A percentile compares a stretch with the other conserved stretches of the same genome.
These are phyloP conservation scores for Fraxinus pennsylvanica DNA, from an alignment of 257 asterid genomes.

Conservation along the genomic window DNA sequence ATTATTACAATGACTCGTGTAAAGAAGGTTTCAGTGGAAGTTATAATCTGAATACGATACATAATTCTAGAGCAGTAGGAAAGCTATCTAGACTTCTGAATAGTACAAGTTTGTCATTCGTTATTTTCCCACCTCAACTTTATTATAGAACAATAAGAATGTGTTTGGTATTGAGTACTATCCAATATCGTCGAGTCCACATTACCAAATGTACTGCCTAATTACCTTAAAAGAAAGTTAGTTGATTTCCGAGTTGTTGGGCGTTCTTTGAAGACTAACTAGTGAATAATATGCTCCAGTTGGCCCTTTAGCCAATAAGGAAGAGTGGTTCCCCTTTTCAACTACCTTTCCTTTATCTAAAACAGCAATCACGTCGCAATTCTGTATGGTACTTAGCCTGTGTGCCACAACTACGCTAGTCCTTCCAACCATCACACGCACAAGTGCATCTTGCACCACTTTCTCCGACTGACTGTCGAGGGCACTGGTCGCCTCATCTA, in stretches of 20 bases:
- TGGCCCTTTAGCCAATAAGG: slow-evolving; percentile 57
- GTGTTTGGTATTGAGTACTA: neutral
- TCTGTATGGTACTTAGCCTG: slow-evolving; percentile 35
- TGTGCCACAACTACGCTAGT: slow-evolving; percentile 42
- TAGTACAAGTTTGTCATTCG: too few species aligned
- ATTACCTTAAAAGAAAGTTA: slow-evolving; percentile 2
- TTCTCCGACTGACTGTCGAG: slow-evolving; percentile 52
- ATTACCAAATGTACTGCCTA: slow-evolving; percentile 9
- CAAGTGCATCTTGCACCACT: slow-evolving; percentile 39
- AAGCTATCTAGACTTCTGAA: too few species aligned
- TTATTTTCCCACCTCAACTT: neutral
- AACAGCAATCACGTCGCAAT: slow-evolving; percentile 30
- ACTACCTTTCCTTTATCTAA: slow-evolving; percentile 61
- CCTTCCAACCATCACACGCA: slow-evolving; percentile 33
- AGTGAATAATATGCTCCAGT: slow-evolving; percentile 72
- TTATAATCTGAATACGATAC: too few species aligned
- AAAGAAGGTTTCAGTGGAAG: too few species aligned
- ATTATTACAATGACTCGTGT: too few species aligned
- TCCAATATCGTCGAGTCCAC: neutral
- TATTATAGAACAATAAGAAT: neutral
- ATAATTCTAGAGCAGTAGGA: too few species aligned
- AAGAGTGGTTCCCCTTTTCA: slow-evolving; percentile 76
- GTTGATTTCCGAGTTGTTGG: slow-evolving; percentile 4
- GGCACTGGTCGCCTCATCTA: slow-evolving; percentile 93
- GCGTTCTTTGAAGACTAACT: slow-evolving; percentile 62